Evolutionary conservation across 208 protist species (phyloP).

Genomic region (Willaertia magna): DNA sequence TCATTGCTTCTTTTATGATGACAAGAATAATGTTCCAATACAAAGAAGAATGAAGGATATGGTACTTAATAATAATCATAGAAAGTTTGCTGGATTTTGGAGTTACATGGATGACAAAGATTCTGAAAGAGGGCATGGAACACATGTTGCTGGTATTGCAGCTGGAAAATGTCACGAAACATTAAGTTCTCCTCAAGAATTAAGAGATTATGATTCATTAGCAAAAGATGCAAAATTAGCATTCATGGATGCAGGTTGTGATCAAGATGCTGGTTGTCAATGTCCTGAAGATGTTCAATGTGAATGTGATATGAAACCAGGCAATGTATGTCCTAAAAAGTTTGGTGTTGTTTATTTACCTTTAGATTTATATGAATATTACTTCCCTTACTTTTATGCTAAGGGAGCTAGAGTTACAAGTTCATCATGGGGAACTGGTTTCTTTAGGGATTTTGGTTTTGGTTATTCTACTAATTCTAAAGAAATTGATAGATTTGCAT

Average conservation of each 20-base stretch:
- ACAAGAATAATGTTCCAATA: constrained; percentile 33
- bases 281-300: not conserved
- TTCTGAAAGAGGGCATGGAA: not conserved
- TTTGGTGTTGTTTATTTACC: constrained; percentile 4
- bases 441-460: not conserved
- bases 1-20: constrained; percentile 68
- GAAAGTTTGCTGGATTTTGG: not conserved
- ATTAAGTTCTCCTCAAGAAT: not conserved
- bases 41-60: constrained; percentile 18
- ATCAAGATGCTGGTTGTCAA: not conserved
- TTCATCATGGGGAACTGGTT: constrained; percentile 68
- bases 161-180: not conserved
- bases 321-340: not conserved
- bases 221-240: not conserved
- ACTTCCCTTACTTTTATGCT: not conserved
- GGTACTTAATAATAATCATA: not conserved
- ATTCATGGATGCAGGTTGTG: not conserved
- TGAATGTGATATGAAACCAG: not conserved
- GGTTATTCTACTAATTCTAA: not conserved
- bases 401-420: constrained; percentile 52
- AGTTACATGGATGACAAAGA: not conserved
- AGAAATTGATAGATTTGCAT: not conserved
- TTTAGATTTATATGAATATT: not conserved
- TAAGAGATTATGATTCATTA: not conserved
- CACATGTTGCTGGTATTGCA: not conserved